Conservation (phyloP, 257 asterid genomes). For the Craterostigma plantagineum region DNA sequence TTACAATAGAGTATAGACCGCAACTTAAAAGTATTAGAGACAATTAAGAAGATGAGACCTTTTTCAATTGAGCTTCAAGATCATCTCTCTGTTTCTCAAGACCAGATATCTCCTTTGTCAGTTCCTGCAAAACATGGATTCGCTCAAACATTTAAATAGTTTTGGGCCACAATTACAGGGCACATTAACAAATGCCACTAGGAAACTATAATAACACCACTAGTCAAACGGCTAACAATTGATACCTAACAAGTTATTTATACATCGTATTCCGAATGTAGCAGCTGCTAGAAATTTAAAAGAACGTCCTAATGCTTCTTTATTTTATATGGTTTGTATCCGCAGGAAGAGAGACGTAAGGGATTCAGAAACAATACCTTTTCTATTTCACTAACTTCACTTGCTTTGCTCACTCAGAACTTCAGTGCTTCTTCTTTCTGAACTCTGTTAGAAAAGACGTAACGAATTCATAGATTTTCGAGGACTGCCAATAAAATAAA, state of each 20-base stretch:
- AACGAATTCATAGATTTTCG: conserved; percentile 1
- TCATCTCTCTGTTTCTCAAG: conserved; percentile 75
- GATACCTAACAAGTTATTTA: too few species aligned
- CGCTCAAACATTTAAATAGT: conserved; percentile 8
- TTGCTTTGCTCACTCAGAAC: conserved; percentile 59
- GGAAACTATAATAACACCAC: too few species aligned
- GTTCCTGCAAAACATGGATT: conserved; percentile 40
- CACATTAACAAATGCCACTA: too few species aligned
- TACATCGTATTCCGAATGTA: too few species aligned
- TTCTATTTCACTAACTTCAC: conserved; percentile 65
- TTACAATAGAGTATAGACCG: too few species aligned
- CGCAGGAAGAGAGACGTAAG: neutral
- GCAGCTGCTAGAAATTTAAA: too few species aligned
- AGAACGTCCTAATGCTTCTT: neutral
- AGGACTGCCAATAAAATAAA: neutral
- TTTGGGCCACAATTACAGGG: neutral
- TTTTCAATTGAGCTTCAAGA: conserved; percentile 81
- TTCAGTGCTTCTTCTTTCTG: conserved; percentile 87
- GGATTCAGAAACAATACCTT: conserved; percentile 30
- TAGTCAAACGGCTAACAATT: too few species aligned
- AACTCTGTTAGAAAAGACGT: conserved; percentile 27
- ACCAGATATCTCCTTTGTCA: conserved; percentile 55
- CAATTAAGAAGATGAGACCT: conserved; percentile 30
- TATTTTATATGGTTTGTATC: neutral
- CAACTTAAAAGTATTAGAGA: neutral